Evolutionary conservation across 768 basidiomycete genomes (phyloP), one percentile per base, ranked within the genome.

Genomic region (Sutorius australiensis): DNA sequence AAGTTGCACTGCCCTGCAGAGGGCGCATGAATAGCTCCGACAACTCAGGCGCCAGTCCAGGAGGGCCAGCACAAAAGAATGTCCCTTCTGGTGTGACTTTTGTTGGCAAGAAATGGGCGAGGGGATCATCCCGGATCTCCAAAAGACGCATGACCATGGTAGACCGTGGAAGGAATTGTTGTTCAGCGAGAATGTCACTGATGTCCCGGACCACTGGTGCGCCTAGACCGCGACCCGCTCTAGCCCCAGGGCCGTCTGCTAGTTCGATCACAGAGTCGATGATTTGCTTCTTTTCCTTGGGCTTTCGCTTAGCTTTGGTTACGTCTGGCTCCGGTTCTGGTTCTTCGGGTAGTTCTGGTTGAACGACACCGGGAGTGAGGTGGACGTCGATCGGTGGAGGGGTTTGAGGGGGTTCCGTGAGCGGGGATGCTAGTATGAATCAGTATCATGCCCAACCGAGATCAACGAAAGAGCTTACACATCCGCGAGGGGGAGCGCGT

Each of bases 221-320:
- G 21, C 80, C 81, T 21, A 84, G 67, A n/a, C 83, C 79, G 42
- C 86, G 80, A 38, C 82, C 79, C 46, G 75, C 67, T 55, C 76
- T 74, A 6, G 74, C 73, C 24, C 81, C 79, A 24, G 79, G 80
- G 3, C 83, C 83, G 52, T 83, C 83, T 39, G 80, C 77, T 40
- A 94, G 80, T 69, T 98, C 94, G 7, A 89, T 94, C 40, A 92
- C 81, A n/a, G 82, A 79, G 67, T 98, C 95, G 50, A 95, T 88
- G 41, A 94, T 90, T 59, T 90, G 87, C 70, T 88, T 95, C 77
- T 86, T 91, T 63, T 87, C 85, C 58, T 81, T 83, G 68, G 66
- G 58, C 69, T 84, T 80, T 61, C 80, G 74, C 73, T 80, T 75
- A 63, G 62, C 65, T 53, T 75, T 77, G 33, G 62, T 46, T 54